Conservation (phyloP, 192 early-diverging fungal genomes). For the Backusella tarrabulga region DNA sequence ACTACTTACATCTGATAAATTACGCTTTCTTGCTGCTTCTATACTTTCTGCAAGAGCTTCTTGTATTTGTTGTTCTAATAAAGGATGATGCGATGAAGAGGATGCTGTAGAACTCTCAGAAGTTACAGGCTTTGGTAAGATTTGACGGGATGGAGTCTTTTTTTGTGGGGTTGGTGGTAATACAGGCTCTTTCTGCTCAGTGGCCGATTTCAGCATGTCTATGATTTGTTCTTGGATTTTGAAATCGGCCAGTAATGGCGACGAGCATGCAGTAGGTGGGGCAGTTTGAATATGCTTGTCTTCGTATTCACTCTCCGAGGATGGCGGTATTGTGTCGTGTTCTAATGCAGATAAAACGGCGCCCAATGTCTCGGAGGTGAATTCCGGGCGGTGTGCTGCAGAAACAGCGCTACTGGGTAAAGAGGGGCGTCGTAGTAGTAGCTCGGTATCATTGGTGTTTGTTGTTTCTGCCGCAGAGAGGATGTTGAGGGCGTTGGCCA, state of each 20-base stretch:
- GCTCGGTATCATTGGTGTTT: background rate
- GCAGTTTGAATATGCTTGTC: slow-evolving; percentile 12
- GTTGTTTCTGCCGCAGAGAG: background rate
- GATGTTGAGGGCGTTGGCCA: background rate
- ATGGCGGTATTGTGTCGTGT: background rate
- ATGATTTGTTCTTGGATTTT: slow-evolving; percentile 17
- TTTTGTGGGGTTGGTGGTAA: background rate
- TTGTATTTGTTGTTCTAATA: slow-evolving; percentile 8
- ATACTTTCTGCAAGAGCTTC: slow-evolving; percentile 8
- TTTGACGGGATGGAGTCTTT: slow-evolving; percentile 11
- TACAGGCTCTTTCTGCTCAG: background rate
- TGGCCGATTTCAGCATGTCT: slow-evolving; percentile 12
- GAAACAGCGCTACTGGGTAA: slow-evolving; percentile 16
- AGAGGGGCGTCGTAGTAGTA: slow-evolving; percentile 15
- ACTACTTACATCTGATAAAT: slow-evolving; percentile 9
- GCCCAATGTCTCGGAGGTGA: slow-evolving; percentile 15
- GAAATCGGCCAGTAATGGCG: slow-evolving; percentile 3
- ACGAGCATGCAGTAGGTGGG: slow-evolving; percentile 27
- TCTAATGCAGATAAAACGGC: slow-evolving; percentile 18
- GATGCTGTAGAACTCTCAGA: background rate
- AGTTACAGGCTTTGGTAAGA: slow-evolving; percentile 13
- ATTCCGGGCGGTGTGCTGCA: background rate
- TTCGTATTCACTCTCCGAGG: background rate
- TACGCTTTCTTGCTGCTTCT: background rate
- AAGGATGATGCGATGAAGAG: background rate